Base-by-base conservation (phyloP, 2,329 filamentous ascomycete genomes). In the Talaromyces sp. region DNA sequence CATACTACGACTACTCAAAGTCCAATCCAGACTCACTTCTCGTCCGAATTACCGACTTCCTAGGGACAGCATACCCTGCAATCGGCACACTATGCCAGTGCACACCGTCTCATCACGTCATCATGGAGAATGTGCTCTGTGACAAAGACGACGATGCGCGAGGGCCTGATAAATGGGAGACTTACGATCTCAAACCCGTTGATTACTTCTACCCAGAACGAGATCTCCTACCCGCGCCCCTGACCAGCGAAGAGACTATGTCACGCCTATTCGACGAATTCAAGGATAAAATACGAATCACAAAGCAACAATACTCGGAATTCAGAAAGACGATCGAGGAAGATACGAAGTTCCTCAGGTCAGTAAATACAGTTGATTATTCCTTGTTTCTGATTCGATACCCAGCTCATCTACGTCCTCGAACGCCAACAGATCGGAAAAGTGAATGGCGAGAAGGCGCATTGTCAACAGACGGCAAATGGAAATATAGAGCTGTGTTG, bases 151-250 rank as follows among this genome's bases (percentile, higher is more conserved):
- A 81, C 14, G 76, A 79, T 13, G 78, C 80, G 63, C 71, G 72
- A 10, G 73, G 76, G 54, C 72, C 78, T 63, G 73, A 80, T 54
- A 76, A 81, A 19, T 92, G 89, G 89, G 87, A 92, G 72, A 87
- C 85, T 1, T 92, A 88, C 76, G 90, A 92, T 66, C 82, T 92
- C 58, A 93, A 93, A 72, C 90, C 90, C 0, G 85, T 84, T 24
- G 85, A 87, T 65, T 92, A 92, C 77, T 92, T 92, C 78, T 92
- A 88, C 71, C 90, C 90, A 0, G 89, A 92, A 72, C 80, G 90
- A 7, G 90, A 92, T 69, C 83, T 92, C 11, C 84, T 89, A 0
- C 85, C 85, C 1, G 88, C 89, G 0, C 79, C 77, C 2, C 77
- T 93, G 0, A 84, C 87, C 0, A 86, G 86, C 3, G 82, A 90